Conservation (phyloP, 768 basidiomycete genomes). For the Boletus eberwhitei region DNA sequence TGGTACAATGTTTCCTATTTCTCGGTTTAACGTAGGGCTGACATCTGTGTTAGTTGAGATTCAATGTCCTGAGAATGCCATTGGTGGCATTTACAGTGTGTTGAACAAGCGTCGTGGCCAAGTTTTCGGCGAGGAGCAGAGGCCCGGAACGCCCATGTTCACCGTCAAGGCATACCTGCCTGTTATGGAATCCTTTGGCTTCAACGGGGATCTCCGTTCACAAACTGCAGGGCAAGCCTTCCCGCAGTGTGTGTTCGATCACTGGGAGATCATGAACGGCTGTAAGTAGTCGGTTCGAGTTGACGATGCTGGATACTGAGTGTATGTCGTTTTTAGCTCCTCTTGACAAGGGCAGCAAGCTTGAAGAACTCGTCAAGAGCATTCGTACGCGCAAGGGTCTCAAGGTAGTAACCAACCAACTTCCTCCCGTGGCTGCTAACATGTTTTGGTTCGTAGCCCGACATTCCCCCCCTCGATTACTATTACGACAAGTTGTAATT, state of each 20-base stretch:
- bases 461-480: conserved; percentile 80
- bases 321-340: conserved; percentile 41
- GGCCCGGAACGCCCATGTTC: conserved; percentile 98
- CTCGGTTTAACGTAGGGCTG: conserved; percentile 2
- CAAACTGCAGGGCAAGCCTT: conserved; percentile 96
- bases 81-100: conserved; percentile 93
- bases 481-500: conserved; percentile 92
- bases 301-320: neutral
- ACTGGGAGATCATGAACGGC: conserved; percentile 85
- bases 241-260: conserved; percentile 94
- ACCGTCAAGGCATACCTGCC: conserved; percentile 97
- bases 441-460: conserved; percentile 50
- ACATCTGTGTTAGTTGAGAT: conserved; percentile 71
- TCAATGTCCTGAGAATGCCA: conserved; percentile 95
- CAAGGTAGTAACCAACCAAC: conserved; percentile 50
- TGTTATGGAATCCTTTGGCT: conserved; percentile 91
- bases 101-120: conserved; percentile 98
- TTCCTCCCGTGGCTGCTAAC: conserved; percentile 6
- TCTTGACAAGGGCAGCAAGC: conserved; percentile 87
- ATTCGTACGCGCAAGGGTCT: conserved; percentile 96
- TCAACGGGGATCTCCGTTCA: conserved; percentile 93
- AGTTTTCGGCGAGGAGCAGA: conserved; percentile 97
- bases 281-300: conserved; percentile 43
- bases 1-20: conserved; percentile 40
- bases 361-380: conserved; percentile 75